Base-by-base conservation (phyloP, 768 basidiomycete genomes). In the Lactifluus subvellereus region DNA sequence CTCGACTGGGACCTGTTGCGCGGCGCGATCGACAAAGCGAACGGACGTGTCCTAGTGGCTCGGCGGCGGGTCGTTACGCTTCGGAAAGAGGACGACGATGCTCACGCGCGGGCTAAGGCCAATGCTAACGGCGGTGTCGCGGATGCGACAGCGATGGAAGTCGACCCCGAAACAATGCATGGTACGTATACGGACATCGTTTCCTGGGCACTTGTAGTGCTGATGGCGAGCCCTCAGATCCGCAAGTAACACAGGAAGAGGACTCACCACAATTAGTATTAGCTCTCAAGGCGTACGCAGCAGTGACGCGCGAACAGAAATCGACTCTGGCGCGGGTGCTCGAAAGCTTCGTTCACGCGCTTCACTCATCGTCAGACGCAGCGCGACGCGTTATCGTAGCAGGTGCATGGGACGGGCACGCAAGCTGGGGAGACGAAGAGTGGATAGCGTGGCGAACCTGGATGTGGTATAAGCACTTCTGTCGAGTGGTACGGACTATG, bases 381-480 rank as follows among this genome's bases (percentile, higher is more conserved):
- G 74, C 84, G 1, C 76, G 79, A 20, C 77, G 76, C 27, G 83
- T 91, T 42, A 81, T 94, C 33, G 79, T 79, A 4, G 84, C 85
- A 67, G 76, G 80, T 5, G 82, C 84, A 0, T 94, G 91, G 92
- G 78, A 84, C 38, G 82, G 82, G 48, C 86, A 89, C 27, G 78
- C 77, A 1, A 80, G 76, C 35, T 93, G 91, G 91, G 79, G 78
- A 22, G 79, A 82, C 42, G 82, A 84, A 32, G 86, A 89, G 59
- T 95, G 93, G 93, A 81, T 82, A 70, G 78, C 82, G 1, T 94
- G 91, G 91, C 86, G 90, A 75, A 89, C 87, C 0, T 93, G 90
- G 88, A 86, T 89, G 2, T 95, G 93, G 93, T 94, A 89, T 68
- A 79, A 89, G 63, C 91, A 96, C 68, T 94, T 93, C 76, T 90